Percentiles rank a stretch among this genome's conserved stretches.
These are phyloP conservation scores for Fallopia convolvulus DNA, from an alignment of 148 eudicot genomes.

Conservation along the genomic window DNA sequence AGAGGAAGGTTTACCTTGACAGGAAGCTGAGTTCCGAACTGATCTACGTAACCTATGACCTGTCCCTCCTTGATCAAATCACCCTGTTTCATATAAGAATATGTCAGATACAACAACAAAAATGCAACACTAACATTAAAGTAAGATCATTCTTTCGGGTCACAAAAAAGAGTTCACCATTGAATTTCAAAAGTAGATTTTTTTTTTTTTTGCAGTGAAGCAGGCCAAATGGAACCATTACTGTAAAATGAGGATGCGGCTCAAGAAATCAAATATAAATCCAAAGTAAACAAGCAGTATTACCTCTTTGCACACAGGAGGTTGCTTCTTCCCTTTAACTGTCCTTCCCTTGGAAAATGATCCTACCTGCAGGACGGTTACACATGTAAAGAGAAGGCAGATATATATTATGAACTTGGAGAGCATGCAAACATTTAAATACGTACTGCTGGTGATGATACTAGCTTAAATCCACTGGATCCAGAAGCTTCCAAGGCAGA, in stretches of 20 bases:
- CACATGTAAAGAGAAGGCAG: slow-evolving; percentile 5
- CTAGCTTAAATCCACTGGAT: slow-evolving; percentile 56
- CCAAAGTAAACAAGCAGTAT: background rate
- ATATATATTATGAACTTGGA: slow-evolving; percentile 11
- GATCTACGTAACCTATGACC: slow-evolving; percentile 72
- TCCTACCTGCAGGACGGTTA: slow-evolving; percentile 53
- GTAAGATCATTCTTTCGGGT: background rate
- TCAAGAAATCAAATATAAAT: background rate
- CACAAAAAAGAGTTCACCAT: background rate
- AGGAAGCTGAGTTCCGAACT: slow-evolving; percentile 73
- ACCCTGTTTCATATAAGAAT: slow-evolving; percentile 41
- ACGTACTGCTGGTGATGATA: slow-evolving; percentile 74
- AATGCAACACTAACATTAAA: background rate
- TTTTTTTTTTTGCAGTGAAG: background rate
- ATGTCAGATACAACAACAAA: background rate
- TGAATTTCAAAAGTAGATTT: background rate
- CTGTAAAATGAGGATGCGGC: background rate
- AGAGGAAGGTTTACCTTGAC: slow-evolving; percentile 49
- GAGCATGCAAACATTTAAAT: slow-evolving; percentile 13
- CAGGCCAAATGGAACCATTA: background rate
- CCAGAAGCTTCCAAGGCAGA: slow-evolving; percentile 88
- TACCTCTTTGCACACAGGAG: slow-evolving; percentile 79
- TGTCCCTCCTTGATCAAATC: slow-evolving; percentile 85
- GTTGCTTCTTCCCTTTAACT: slow-evolving; percentile 63
- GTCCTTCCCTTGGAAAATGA: slow-evolving; percentile 66